A percentile compares a stretch with the other conserved stretches of the same genome.
These are phyloP conservation scores for Phytophthora palmivora DNA, from an alignment of 352 stramenopile genomes.

Conservation along the genomic window DNA sequence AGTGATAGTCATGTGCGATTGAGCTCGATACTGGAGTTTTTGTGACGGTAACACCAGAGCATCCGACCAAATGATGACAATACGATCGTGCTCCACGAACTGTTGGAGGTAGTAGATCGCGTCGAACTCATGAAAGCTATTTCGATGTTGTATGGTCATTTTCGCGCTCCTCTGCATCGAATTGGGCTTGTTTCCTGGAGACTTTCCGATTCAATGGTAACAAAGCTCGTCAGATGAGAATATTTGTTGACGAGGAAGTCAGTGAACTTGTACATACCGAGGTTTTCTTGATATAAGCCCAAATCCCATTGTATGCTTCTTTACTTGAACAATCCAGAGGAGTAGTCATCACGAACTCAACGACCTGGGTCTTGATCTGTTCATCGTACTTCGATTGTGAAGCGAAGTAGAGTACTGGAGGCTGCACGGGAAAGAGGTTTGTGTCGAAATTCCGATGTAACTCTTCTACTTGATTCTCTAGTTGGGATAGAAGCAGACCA, in stretches of 20 bases:
- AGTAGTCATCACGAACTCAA: conserved; percentile 22
- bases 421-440: conserved; percentile 6
- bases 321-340: conserved; percentile 17
- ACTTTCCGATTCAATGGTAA: not conserved
- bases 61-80: conserved; percentile 21
- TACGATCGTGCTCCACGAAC: conserved; percentile 13
- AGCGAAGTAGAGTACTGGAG: not conserved
- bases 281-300: conserved; percentile 8
- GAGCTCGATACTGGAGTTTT: conserved; percentile 11
- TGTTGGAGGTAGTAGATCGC: conserved; percentile 19
- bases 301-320: conserved; percentile 1
- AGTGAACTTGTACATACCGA: conserved; percentile 8
- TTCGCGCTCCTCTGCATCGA: conserved; percentile 9
- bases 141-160: conserved; percentile 2
- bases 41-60: conserved; percentile 14
- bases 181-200: conserved; percentile 2
- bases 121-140: conserved; percentile 8
- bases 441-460: conserved; percentile 10
- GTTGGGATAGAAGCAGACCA: conserved; percentile 2
- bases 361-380: not conserved
- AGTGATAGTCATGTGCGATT: conserved; percentile 12
- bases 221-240: not conserved
- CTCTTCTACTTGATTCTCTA: conserved; percentile 7
- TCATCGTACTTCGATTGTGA: conserved; percentile 13
- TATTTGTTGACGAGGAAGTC: too few relatives aligned